Evolutionary conservation across 2,329 filamentous ascomycete species (phyloP), one percentile per base, ranked within the genome.

Genomic region (Rhexocercosporidium sp.): DNA sequence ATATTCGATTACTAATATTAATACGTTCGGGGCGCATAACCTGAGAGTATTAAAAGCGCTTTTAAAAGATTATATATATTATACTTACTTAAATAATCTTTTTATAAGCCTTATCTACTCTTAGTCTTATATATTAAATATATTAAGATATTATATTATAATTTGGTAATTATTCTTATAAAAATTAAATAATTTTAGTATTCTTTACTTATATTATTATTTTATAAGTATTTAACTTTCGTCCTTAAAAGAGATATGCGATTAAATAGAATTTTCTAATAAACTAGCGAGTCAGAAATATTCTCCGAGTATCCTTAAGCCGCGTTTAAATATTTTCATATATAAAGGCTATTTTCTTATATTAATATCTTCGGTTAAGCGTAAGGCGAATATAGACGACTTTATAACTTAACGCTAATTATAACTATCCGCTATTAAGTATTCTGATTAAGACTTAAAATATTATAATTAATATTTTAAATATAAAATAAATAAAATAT

Each of bases 241-340:
- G 47, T 53, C 11, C 27, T 53, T 53, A 9, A 53, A 53, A 20
- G 20, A 9, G 47, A 53, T 53, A 18, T 53, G 5, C 6, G 20
- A 53, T 57, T 57, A 57, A 57, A 37, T 57, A 57, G 53, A 61
- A n/a, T 61, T 61, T 14, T 53, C 47, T n/a, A 53, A 9, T 18
- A 53, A 27, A 53, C 25, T 53, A 29, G 47, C 20, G 8, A 37
- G 47, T 46, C 37, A 18, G 5, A 61, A 61, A 61, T 27, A 22
- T 34, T 61, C 57, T 44, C 12, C 29, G 49, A 61, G 47, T 61
- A 47, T 47, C 39, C 22, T 31, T 37, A 47, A 61, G 37, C 39
- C 22, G 1, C 18, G 22, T 22, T 47, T 31, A 61, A 11, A 27
- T 9, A 47, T 27, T 46, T 61, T 61, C 31, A 61, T 16, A 18